phyloP scores from a whole-genome alignment of 2,329 filamentous ascomycete species.

The Dryadomyces quercivorus region DNA sequence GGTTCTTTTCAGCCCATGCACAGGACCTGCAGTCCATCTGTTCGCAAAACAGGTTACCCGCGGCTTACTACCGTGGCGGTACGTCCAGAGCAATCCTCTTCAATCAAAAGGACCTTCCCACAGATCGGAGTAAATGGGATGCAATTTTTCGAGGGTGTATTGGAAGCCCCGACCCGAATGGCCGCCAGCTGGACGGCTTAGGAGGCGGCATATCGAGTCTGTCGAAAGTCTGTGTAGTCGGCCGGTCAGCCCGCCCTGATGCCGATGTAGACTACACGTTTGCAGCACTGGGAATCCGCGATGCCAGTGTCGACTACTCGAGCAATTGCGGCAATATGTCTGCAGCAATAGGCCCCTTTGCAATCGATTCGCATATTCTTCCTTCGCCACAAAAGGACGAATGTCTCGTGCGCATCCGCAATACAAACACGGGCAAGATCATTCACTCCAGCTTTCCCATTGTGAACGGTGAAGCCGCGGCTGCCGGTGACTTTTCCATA shows the following conservation, averaged over 20 bases:
- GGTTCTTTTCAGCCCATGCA: too few relatives aligned
- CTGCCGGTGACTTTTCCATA: constrained; percentile 23
- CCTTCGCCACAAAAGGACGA: background rate
- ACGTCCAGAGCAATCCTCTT: constrained; percentile 58
- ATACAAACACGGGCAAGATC: constrained; percentile 58
- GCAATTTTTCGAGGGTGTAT: constrained; percentile 45
- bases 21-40: too few relatives aligned
- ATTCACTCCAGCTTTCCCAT: constrained; percentile 26
- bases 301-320: constrained; percentile 48
- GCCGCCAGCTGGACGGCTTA: constrained; percentile 55
- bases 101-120: constrained; percentile 37
- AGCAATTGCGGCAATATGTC: constrained; percentile 71
- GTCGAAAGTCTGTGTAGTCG: constrained; percentile 59
- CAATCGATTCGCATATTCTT: constrained; percentile 13
- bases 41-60: background rate
- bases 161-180: constrained; percentile 50
- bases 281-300: constrained; percentile 52
- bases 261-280: constrained; percentile 62
- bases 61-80: constrained; percentile 51
- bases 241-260: constrained; percentile 30
- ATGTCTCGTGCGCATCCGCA: constrained; percentile 45
- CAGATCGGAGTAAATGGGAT: constrained; percentile 30
- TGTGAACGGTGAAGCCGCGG: constrained; percentile 22
- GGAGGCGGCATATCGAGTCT: constrained; percentile 57
- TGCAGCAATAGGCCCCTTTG: constrained; percentile 53